Conservation (phyloP, 305 asterid species). For the Andrographis paniculata region DNA sequence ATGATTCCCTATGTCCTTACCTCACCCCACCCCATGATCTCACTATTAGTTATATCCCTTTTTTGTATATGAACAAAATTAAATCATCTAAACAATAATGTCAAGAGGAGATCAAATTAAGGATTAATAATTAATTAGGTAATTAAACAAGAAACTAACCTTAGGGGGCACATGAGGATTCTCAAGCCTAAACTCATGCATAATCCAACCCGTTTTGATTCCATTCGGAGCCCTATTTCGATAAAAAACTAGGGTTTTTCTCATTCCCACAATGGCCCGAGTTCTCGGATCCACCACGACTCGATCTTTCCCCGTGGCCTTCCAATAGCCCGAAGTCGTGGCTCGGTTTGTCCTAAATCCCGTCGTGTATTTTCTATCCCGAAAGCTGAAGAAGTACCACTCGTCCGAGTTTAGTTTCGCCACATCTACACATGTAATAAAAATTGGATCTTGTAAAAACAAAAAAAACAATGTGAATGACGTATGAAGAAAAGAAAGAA, state of each 20-base stretch:
- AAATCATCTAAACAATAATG: too few relatives aligned
- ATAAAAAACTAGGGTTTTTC: constrained; percentile 86
- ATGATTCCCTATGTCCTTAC: too few relatives aligned
- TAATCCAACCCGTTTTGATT: constrained; percentile 80
- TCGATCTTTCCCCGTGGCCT: constrained; percentile 87
- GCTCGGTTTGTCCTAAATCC: constrained; percentile 81
- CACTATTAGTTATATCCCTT: too few relatives aligned
- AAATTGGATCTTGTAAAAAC: too few relatives aligned
- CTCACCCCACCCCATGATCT: too few relatives aligned
- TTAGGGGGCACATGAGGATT: constrained; percentile 78
- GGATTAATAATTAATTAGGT: too few relatives aligned
- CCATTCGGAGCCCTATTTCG: constrained; percentile 86
- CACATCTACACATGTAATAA: constrained; percentile 31
- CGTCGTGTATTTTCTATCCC: constrained; percentile 79
- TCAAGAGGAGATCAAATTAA: too few relatives aligned
- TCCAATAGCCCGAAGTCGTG: constrained; percentile 76
- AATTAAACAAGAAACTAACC: constrained; percentile 31
- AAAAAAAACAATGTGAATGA: too few relatives aligned
- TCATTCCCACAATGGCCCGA: constrained; percentile 58
- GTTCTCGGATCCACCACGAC: constrained; percentile 40
- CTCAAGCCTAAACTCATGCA: constrained; percentile 92
- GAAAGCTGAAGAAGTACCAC: constrained; percentile 93
- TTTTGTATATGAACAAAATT: too few relatives aligned
- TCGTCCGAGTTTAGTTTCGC: constrained; percentile 78
- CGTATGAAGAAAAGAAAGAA: too few relatives aligned